Evolutionary conservation across 768 basidiomycete genomes (phyloP).

Genomic region (Termitomyces sp.): DNA sequence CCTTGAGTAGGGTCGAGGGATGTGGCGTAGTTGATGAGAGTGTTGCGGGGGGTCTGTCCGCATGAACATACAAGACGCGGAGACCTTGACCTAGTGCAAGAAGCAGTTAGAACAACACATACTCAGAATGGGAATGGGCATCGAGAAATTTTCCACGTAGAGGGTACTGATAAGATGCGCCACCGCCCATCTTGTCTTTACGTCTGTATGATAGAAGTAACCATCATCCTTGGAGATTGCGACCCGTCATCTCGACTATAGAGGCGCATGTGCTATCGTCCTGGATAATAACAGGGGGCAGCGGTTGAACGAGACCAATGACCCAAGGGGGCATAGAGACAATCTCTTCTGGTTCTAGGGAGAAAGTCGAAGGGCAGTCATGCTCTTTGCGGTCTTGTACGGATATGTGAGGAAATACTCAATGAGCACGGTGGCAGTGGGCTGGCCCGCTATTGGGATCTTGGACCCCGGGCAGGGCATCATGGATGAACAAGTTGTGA

Average conservation of each 20-base stretch:
- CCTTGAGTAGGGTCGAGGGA: background rate
- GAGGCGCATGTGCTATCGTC: background rate
- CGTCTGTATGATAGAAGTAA: background rate
- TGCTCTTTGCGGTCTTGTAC: background rate
- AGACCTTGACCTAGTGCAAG: background rate
- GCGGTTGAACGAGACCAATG: background rate
- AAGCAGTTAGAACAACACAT: background rate
- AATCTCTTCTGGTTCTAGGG: background rate
- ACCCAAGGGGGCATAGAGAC: background rate
- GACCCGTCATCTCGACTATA: background rate
- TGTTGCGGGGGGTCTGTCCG: background rate
- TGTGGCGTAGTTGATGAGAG: background rate
- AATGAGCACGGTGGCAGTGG: background rate
- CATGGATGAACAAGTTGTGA: no score
- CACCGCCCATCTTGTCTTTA: background rate
- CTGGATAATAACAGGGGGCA: background rate
- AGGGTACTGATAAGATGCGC: background rate
- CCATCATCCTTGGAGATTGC: background rate
- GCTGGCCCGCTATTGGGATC: background rate
- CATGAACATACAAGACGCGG: background rate
- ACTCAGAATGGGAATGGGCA: background rate
- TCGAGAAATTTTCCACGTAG: background rate
- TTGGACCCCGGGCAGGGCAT: no score
- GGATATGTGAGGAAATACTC: background rate
- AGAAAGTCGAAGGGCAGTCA: background rate